phyloP scores from a whole-genome alignment of 192 early-diverging fungal species.

The Spinellus fusiger region DNA sequence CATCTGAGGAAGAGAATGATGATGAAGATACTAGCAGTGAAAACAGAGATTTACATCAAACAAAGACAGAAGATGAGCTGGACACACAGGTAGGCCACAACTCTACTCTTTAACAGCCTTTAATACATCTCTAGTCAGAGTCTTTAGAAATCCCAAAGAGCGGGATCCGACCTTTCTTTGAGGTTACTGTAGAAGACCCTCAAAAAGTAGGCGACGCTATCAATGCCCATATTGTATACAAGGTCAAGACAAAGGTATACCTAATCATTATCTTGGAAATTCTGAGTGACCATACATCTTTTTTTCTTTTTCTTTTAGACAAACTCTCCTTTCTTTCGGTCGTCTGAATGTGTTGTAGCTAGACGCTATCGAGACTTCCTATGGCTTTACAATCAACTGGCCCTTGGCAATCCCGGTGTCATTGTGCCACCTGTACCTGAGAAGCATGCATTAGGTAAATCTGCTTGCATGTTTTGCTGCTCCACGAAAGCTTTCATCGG shows the following conservation, averaged over 20 bases:
- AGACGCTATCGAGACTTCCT: conserved; percentile 90
- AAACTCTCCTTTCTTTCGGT: conserved; percentile 68
- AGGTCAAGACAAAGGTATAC: conserved; percentile 68
- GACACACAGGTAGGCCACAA: background rate
- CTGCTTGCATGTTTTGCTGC: background rate
- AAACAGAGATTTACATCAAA: background rate
- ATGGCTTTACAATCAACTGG: conserved; percentile 86
- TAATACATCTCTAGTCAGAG: conserved; percentile 8
- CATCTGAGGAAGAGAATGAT: background rate
- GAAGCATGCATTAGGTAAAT: conserved; percentile 80
- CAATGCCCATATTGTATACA: conserved; percentile 81
- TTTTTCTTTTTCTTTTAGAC: conserved; percentile 43
- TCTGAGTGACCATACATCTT: background rate
- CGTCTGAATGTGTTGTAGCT: conserved; percentile 73
- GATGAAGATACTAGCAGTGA: background rate
- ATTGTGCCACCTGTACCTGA: conserved; percentile 92
- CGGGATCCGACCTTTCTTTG: conserved; percentile 45
- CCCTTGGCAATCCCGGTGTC: conserved; percentile 72
- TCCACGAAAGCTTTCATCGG: background rate
- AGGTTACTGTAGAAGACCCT: conserved; percentile 76
- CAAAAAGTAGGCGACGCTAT: conserved; percentile 88
- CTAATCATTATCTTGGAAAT: background rate
- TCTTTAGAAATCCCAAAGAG: conserved; percentile 29
- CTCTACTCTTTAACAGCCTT: background rate
- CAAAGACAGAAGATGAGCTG: background rate